Percentiles rank a stretch among this genome's conserved stretches.
Evolutionary conservation across 495 filamentous ascomycete genomes (phyloP).

Genomic region (Neurospora sp.): DNA sequence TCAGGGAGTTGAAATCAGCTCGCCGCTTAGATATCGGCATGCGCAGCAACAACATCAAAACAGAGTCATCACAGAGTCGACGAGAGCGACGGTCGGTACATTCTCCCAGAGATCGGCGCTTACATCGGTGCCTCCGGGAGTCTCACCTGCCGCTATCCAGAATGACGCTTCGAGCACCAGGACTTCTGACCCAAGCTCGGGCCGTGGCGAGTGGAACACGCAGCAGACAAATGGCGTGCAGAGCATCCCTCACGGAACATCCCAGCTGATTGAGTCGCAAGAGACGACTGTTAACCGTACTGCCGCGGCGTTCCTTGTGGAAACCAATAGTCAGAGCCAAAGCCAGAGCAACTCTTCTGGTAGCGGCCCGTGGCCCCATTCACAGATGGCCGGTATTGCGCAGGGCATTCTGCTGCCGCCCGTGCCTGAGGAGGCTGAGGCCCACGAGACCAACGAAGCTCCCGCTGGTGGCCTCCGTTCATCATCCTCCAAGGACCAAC

Average conservation of each 20-base stretch:
- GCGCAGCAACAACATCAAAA: neutral
- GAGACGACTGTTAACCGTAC: neutral
- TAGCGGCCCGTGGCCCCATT: slow-evolving; percentile 35
- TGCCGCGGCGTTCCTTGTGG: neutral
- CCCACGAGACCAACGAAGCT: neutral
- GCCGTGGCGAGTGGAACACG: slow-evolving; percentile 45
- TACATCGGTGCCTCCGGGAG: slow-evolving; percentile 64
- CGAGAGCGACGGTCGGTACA: slow-evolving; percentile 28
- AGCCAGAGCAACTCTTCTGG: slow-evolving; percentile 30
- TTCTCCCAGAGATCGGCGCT: slow-evolving; percentile 61
- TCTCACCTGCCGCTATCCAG: slow-evolving; percentile 61
- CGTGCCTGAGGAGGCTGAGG: neutral
- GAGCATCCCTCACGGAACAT: slow-evolving; percentile 28
- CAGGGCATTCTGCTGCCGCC: slow-evolving; percentile 26
- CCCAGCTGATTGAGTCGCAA: slow-evolving; percentile 50
- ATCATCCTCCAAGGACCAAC: neutral
- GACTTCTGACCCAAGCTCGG: slow-evolving; percentile 59
- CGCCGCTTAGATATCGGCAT: neutral
- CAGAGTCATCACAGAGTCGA: slow-evolving; percentile 12
- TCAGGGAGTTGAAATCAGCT: neutral
- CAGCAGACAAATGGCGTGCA: slow-evolving; percentile 50
- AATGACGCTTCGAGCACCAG: slow-evolving; percentile 89
- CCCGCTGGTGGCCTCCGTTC: neutral
- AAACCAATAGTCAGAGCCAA: slow-evolving; percentile 4
- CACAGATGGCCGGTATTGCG: slow-evolving; percentile 38